Evolutionary conservation across 2,329 filamentous ascomycete species (phyloP), one percentile per base, ranked within the genome.

Genomic region (Botrytis galanthina): DNA sequence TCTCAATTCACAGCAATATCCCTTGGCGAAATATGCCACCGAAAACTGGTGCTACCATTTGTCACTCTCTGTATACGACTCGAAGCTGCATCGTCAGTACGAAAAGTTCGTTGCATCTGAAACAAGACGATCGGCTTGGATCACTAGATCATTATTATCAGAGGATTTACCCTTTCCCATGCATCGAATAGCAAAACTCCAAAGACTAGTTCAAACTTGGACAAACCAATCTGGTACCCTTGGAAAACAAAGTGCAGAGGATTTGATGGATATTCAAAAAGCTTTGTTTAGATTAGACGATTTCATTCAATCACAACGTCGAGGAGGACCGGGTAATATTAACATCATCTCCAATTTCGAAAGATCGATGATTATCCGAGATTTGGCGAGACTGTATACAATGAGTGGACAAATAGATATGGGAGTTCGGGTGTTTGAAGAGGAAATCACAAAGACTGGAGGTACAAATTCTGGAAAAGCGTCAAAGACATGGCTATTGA

Each of bases 1-100:
- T 22, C 10, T 72, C 3, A 67, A 69, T 29, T 46, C 37, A 22
- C 22, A 57, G 12, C 64, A 59, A 32, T 72, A 72, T 22, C 71
- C 62, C 35, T 37, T 72, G 16, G 71, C 63, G 29, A 72, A 69
- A 39, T 72, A 72, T 69, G 62, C 71, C 6, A 72, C 71, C 3
- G 71, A 72, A 35, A 72, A 72, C 18, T 72, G 71, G 71, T 72
- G 62, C 39, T 72, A 68, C 6, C 71, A 72, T 48, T n/a, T 72
- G 9, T 72, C 71, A 14, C 46, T 72, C 26, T 72, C 71, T 37
- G 29, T 57, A 1, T 72, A 72, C 59, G 59, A 69, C 12, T 32
- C 26, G 1, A 69, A 57, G 16, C 39, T 72, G 1, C 71, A 69
- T 69, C 71, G 39, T 12, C 71, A 72, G n/a, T 72, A 72, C 10